These are phyloP conservation scores for Atkinsonella hypoxylon DNA, from an alignment of 2,329 filamentous ascomycete genomes.

Conservation along the genomic window DNA sequence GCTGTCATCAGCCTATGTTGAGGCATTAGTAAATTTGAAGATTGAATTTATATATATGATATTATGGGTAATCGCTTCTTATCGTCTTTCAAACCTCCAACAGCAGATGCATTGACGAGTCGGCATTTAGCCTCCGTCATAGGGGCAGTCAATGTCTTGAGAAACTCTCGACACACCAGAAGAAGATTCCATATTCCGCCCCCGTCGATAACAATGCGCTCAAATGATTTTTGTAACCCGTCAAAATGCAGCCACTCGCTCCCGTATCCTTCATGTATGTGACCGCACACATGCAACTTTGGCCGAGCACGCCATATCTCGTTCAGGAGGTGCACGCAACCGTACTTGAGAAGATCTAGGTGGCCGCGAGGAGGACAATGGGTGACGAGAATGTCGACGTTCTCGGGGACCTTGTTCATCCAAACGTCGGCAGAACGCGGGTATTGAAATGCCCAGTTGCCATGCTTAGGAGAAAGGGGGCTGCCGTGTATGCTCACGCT, in stretches of 20 bases:
- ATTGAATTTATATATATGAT: too few relatives aligned
- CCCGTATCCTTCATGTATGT: slow-evolving; percentile 47
- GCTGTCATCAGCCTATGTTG: too few relatives aligned
- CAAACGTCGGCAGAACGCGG: slow-evolving; percentile 17
- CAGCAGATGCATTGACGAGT: not conserved
- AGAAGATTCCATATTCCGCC: not conserved
- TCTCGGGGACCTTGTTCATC: slow-evolving; percentile 12
- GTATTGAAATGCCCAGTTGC: slow-evolving; percentile 32
- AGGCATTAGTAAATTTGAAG: too few relatives aligned
- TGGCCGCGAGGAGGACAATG: slow-evolving; percentile 25
- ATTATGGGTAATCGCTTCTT: not conserved
- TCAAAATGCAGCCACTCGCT: slow-evolving; percentile 20
- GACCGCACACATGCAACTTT: slow-evolving; percentile 50
- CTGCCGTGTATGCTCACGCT: slow-evolving; percentile 18
- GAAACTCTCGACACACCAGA: not conserved
- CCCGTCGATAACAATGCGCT: not conserved
- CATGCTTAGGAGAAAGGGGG: slow-evolving; percentile 20
- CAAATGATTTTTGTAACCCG: not conserved
- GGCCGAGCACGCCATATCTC: slow-evolving; percentile 45
- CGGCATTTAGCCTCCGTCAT: not conserved
- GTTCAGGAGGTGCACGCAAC: slow-evolving; percentile 23
- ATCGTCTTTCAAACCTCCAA: not conserved
- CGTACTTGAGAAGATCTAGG: slow-evolving; percentile 22
- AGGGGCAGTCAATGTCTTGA: not conserved
- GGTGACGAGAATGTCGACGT: slow-evolving; percentile 26